Evolutionary conservation across 2,329 filamentous ascomycete genomes (phyloP), one percentile per base, ranked within the genome.

Genomic region (Colletotrichum sp.): DNA sequence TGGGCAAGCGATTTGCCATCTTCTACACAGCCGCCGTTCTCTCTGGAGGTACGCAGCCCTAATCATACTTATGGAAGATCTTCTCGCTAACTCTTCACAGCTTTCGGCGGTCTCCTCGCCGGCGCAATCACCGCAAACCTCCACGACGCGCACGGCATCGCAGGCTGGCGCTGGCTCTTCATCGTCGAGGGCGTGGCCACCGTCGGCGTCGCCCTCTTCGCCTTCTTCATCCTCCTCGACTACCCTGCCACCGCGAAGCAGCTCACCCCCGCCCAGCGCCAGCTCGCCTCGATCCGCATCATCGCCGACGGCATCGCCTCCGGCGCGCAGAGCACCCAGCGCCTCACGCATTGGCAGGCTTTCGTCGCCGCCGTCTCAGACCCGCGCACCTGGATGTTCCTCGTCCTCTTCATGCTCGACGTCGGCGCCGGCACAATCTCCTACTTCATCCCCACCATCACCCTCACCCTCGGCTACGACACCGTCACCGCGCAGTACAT

Each of bases 221-320:
- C 90, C 18, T 93, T 92, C 83, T 93, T 92, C 89, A 89, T 93
- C 82, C 92, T 95, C 2, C 89, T 93, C 77, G 93, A 95, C 80
- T 95, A 93, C 80, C 94, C 94, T 0, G 92, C 93, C 77, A 88
- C 92, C 72, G 92, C 93, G 28, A 72, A 64, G 9, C 90, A 81
- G 1, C 94, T 95, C 80, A 90, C 88, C 0, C 87, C 88, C 2
- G 86, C 87, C n/a, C 93, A 95, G 78, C 89, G 92, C 30, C 86
- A 86, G 13, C 88, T 93, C 8, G 92, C 94, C 0, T 84, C 86
- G 59, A 82, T 84, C 15, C 84, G 88, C 32, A 83, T 89, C 24
- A 82, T 84, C 32, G 82, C 83, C 9, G 87, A 88, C 66, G 84
- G 85, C 62, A 83, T 87, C 32, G 81, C 82, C 16, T 83, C 83